Evolutionary conservation across 495 filamentous ascomycete genomes (phyloP), one percentile per base, ranked within the genome.

Genomic region (Penicillium goetzii): DNA sequence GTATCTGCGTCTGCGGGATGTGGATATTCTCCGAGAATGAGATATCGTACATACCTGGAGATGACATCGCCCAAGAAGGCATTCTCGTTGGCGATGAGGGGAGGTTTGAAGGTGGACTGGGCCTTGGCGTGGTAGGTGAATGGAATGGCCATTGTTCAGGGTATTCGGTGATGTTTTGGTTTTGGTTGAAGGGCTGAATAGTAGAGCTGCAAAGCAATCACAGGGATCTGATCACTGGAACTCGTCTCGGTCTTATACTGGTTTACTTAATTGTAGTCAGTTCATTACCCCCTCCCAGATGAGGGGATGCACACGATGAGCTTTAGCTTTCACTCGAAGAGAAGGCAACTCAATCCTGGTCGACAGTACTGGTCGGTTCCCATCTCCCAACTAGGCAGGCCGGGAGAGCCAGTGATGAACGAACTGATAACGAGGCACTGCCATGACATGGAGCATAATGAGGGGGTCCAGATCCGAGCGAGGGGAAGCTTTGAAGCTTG

Each of bases 81-180:
- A 66, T 93, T 92, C 59, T 90, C 88, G 68, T 90, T 90, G 21
- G 86, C 89, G 60, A 92, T 89, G 33, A 90, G 79, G 2, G 89
- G 88, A 21, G 85, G 89, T 76, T 90, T 87, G 74, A 86, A 89
- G 61, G 79, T 82, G 19, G 80, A 83, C 70, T 90, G 88, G 5
- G 87, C 87, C 66, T 85, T 78, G 40, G 81, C 70, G 71, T 82
- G 86, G 68, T 91, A 83, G 32, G 74, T 81, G 58, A 81, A 76
- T 56, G 70, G 59, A 50, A 67, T 56, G 19, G 75, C 56, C 75
- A 79, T 81, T 58, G 56, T 74, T 51, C 1, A 43, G 9, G 38
- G 8, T 33, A 6, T 28, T n/a, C n/a, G n/a, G 7, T 33, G 4
- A 3, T 26, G 40, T 25, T 49, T 10, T 23, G 3, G 19, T 17